phyloP scores from a whole-genome alignment of 2,329 filamentous ascomycete genomes.

The Bretziella fagacearum region DNA sequence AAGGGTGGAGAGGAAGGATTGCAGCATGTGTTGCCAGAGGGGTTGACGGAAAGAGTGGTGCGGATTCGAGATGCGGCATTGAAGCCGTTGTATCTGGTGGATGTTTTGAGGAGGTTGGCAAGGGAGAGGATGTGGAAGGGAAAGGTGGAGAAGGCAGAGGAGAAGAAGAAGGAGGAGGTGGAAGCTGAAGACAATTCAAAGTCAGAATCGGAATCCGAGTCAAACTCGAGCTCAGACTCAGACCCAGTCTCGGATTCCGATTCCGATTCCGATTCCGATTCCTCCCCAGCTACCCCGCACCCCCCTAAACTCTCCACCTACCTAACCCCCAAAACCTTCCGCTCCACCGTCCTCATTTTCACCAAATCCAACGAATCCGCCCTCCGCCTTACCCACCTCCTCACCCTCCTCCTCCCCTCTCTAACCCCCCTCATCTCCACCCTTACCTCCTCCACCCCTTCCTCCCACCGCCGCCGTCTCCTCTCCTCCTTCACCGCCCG shows the following conservation, averaged over 20 bases:
- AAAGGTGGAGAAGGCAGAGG: neutral
- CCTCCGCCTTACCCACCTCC: conserved; percentile 66
- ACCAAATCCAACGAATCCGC: conserved; percentile 81
- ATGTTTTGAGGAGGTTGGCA: conserved; percentile 25
- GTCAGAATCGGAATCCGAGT: neutral
- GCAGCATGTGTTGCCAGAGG: conserved; percentile 41
- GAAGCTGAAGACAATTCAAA: neutral
- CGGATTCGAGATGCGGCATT: conserved; percentile 36
- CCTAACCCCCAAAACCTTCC: conserved; percentile 17
- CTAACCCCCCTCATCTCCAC: conserved; percentile 44
- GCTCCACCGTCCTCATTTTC: conserved; percentile 55
- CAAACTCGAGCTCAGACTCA: neutral
- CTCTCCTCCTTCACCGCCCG: conserved; percentile 49
- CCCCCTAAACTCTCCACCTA: conserved; percentile 16
- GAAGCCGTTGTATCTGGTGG: conserved; percentile 54
- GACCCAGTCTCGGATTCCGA: conserved; percentile 17
- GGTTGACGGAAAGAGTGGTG: conserved; percentile 26
- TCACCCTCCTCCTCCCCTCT: conserved; percentile 47
- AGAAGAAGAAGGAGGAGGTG: conserved; percentile 21
- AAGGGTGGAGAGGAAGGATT: conserved; percentile 7
- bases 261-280: conserved; percentile 20
- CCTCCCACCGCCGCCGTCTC: conserved; percentile 48
- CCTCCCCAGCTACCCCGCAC: conserved; percentile 20
- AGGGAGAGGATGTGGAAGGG: neutral
- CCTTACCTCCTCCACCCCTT: conserved; percentile 63